Conservation (phyloP, 2,329 filamentous ascomycete species). For the Trichophyton verrucosum region DNA sequence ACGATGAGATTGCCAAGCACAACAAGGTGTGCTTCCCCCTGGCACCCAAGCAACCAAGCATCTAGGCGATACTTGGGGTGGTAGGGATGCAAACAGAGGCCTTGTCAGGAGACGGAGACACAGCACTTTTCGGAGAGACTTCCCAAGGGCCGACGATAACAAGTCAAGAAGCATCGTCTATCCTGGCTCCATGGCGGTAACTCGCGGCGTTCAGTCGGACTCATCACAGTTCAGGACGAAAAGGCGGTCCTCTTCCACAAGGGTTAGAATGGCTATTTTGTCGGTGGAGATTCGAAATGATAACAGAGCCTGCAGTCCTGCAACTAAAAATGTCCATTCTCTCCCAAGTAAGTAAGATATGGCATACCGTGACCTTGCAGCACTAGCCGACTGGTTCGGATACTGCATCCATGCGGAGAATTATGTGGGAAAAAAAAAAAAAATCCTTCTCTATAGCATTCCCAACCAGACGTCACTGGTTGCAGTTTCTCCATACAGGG, state of each 20-base stretch:
- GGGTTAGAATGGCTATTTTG: neutral
- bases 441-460: neutral
- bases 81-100: neutral
- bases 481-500: neutral
- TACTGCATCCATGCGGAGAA: neutral
- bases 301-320: neutral
- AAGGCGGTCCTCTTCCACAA: neutral
- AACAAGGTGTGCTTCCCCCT: neutral
- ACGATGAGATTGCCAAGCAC: neutral
- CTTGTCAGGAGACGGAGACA: neutral
- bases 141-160: slow-evolving; percentile 1
- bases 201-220: neutral
- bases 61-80: neutral
- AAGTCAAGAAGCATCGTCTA: neutral
- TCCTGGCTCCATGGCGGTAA: neutral
- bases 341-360: neutral
- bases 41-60: neutral
- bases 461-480: neutral
- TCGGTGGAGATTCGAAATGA: neutral
- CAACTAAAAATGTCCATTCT: neutral
- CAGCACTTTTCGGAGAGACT: neutral
- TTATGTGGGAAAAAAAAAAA: neutral
- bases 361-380: neutral
- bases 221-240: neutral
- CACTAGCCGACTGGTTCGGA: neutral